Percentiles rank a stretch among this genome's conserved stretches.
These are phyloP conservation scores for Hemisphaericaspora subhashii DNA, from an alignment of 1,139 yeast genomes.

Conservation along the genomic window DNA sequence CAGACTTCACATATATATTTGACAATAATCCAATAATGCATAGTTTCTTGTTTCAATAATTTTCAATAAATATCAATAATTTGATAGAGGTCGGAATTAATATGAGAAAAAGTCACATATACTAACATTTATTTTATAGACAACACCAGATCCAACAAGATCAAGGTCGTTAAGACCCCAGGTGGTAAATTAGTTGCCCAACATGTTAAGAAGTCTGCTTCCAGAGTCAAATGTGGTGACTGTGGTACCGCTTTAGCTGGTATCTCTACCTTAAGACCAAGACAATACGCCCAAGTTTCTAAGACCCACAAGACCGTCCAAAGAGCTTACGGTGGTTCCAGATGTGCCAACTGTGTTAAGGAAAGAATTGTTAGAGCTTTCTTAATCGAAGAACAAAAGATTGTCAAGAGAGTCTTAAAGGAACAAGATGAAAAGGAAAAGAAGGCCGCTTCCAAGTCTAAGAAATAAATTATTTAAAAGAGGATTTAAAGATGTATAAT, in stretches of 20 bases:
- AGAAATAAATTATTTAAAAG: conserved; percentile 29
- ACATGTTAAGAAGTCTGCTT: conserved; percentile 92
- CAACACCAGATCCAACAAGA: conserved; percentile 99
- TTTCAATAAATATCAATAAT: neutral
- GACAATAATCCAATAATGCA: too few species aligned
- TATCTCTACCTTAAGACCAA: conserved; percentile 93
- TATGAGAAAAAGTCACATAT: neutral
- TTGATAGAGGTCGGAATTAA: conserved; percentile 14
- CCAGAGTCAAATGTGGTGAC: conserved; percentile 99
- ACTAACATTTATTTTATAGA: conserved; percentile 53
- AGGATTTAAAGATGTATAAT: conserved; percentile 18
- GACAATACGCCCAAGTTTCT: conserved; percentile 92
- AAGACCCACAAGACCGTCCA: conserved; percentile 97
- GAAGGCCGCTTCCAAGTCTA: conserved; percentile 51
- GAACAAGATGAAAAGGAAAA: conserved; percentile 88
- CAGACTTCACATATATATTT: too few species aligned
- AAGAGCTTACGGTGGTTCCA: conserved; percentile 99
- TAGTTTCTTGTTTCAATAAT: neutral
- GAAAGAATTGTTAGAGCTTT: conserved; percentile 99
- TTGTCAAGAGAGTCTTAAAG: conserved; percentile 97
- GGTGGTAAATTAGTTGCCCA: conserved; percentile 98
- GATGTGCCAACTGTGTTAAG: conserved; percentile 98
- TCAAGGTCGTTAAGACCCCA: conserved; percentile 99
- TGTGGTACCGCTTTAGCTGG: conserved; percentile 92
- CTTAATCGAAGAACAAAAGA: conserved; percentile 99